phyloP scores from a whole-genome alignment of 305 asterid species.

The Salvia sclarea region DNA sequence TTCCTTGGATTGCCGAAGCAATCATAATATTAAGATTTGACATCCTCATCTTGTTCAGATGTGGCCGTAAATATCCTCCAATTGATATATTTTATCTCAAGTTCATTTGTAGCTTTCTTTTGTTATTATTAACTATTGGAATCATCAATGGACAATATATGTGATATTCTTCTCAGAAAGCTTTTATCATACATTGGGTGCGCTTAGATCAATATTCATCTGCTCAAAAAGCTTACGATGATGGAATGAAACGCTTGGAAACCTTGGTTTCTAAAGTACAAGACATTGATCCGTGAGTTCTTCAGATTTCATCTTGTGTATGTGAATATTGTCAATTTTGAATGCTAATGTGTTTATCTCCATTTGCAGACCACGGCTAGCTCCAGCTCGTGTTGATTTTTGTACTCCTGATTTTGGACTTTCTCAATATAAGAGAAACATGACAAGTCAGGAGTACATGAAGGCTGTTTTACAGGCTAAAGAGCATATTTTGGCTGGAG shows the following conservation, averaged over 20 bases:
- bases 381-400: conserved; percentile 60
- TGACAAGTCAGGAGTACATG: conserved; percentile 75
- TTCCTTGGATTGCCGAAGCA: not conserved
- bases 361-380: conserved; percentile 60
- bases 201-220: conserved; percentile 61
- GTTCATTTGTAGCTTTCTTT: conserved; percentile 9
- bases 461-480: conserved; percentile 70
- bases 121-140: conserved; percentile 7
- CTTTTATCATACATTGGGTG: conserved; percentile 85
- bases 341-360: conserved; percentile 18
- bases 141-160: conserved; percentile 24
- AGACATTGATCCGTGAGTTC: conserved; percentile 64
- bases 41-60: conserved; percentile 16
- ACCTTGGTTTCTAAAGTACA: conserved; percentile 61
- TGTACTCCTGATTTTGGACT: conserved; percentile 47
- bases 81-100: not conserved
- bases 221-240: conserved; percentile 65
- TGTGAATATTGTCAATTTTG: conserved; percentile 13
- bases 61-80: conserved; percentile 1
- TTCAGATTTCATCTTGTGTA: conserved; percentile 1
- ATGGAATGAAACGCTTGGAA: conserved; percentile 68
- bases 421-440: conserved; percentile 52
- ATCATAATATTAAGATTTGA: not conserved
- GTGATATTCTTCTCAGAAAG: conserved; percentile 55
- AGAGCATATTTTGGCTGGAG: conserved; percentile 83